Base-by-base conservation (phyloP, 177 flowering plant species). In the Vitis hybrid region DNA sequence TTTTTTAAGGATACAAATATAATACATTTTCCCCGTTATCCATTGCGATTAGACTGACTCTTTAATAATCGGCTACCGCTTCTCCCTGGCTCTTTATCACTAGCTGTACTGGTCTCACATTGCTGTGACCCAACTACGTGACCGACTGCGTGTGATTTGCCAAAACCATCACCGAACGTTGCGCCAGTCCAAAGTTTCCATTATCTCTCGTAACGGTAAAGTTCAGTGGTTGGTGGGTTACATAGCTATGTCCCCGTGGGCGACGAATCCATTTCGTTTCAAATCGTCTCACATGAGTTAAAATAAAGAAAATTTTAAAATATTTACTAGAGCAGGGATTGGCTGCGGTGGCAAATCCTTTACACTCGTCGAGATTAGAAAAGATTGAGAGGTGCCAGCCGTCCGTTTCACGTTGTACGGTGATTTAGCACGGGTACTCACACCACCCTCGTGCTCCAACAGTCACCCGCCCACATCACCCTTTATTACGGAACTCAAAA, bases 401-500 rank as follows among this genome's bases (percentile, higher is more conserved):
- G 69, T 71, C 41, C 1, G 61, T 61, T 72, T 32, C 18, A 15
- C 17, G 20, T 15, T 52, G 1, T 35, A 69, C 73, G 75, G 75
- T 20, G 61, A 64, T 21, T 7, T 15, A 14, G 17, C 7, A 21
- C 59, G 10, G 4, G 62, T 9, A 2, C 17, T 8, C 58, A 58
- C 21, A 11, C 20, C 7, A 55, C 21, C 5, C n/a, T 24, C 61
- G 53, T 59, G 61, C 2, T 11, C 48, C 14, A 4, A 10, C 9
- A 59, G 2, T 8, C 64, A 48, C 68, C 20, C 13, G 14, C 5
- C 3, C n/a, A 35, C 53, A 10, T 53, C 17, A 1, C 57, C 48
- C 56, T 55, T 0, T 67, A 41, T 46, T 57, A 63, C 50, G 64
- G 58, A 57, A 63, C 64, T 10, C 64, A 69, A 51, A 61, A 20